Conservation (phyloP, 306 rosid species). For the Quillaja saponaria region DNA sequence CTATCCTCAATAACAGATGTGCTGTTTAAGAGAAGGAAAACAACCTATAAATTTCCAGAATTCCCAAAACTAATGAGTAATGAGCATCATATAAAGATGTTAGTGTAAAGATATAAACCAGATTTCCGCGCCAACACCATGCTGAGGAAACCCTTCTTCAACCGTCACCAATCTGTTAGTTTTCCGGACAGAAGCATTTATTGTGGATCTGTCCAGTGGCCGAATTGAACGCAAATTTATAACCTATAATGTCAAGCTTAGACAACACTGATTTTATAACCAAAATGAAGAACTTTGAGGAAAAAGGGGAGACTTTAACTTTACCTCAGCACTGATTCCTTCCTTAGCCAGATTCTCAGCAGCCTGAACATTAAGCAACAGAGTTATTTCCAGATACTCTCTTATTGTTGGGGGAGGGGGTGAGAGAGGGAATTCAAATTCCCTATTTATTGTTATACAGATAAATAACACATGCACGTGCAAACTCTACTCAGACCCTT, state of each 20-base stretch:
- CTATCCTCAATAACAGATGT: conserved; percentile 93
- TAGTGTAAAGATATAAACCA: conserved; percentile 55
- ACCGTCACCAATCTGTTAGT: conserved; percentile 90
- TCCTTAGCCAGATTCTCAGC: conserved; percentile 87
- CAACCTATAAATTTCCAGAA: not conserved
- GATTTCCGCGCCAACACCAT: conserved; percentile 98
- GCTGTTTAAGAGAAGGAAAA: conserved; percentile 49
- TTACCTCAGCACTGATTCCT: conserved; percentile 97
- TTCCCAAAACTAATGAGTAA: conserved; percentile 19
- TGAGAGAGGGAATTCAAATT: conserved; percentile 8
- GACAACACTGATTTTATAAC: conserved; percentile 23
- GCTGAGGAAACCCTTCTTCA: conserved; percentile 99
- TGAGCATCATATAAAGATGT: conserved; percentile 15
- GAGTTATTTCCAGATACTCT: conserved; percentile 25
- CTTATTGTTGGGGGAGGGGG: not conserved
- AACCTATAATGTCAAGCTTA: conserved; percentile 45
- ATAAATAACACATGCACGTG: not conserved
- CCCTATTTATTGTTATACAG: not conserved
- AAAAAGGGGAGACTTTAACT: conserved; percentile 9
- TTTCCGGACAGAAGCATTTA: conserved; percentile 91
- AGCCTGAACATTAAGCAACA: conserved; percentile 61
- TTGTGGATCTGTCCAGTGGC: conserved; percentile 87
- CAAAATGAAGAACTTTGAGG: conserved; percentile 2
- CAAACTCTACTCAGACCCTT: not conserved
- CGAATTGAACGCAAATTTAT: conserved; percentile 92